Conservation (phyloP, 169 alveolate genomes). For the Toxoplasma gondii region DNA sequence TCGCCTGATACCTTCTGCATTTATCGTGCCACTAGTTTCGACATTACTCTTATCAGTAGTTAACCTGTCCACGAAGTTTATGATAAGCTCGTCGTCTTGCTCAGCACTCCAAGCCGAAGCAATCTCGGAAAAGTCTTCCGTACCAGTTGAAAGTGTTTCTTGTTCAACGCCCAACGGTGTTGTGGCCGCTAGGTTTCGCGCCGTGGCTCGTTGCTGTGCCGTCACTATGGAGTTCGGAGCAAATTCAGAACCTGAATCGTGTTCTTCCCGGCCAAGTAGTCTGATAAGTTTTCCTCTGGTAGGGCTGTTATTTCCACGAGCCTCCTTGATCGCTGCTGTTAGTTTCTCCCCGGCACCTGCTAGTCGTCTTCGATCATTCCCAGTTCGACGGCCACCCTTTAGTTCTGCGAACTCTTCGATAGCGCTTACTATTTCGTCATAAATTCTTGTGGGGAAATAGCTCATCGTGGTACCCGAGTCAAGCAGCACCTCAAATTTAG, state of each 20-base stretch:
- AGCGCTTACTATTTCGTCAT: conserved; percentile 59
- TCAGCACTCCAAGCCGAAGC: neutral
- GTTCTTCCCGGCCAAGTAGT: neutral
- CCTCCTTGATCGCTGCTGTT: neutral
- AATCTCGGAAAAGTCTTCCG: neutral
- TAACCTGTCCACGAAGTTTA: neutral
- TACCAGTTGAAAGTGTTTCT: neutral
- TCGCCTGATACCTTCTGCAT: conserved; percentile 5
- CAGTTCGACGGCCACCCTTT: conserved; percentile 21
- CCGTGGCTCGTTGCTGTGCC: neutral
- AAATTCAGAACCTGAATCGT: neutral
- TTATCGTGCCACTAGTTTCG: neutral
- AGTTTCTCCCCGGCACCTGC: neutral
- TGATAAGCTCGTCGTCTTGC: conserved; percentile 6
- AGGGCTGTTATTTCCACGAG: neutral
- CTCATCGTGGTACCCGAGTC: conserved; percentile 78
- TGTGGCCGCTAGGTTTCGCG: neutral
- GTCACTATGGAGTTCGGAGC: neutral
- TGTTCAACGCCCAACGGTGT: neutral
- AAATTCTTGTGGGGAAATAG: conserved; percentile 73
- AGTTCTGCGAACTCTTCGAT: conserved; percentile 51
- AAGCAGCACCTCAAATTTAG: conserved; percentile 41
- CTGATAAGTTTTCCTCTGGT: neutral
- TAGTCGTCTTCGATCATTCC: neutral
- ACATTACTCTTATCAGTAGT: neutral